phyloP scores from a whole-genome alignment of 2,329 filamentous ascomycete genomes.

The Aquanectria penicillioides region DNA sequence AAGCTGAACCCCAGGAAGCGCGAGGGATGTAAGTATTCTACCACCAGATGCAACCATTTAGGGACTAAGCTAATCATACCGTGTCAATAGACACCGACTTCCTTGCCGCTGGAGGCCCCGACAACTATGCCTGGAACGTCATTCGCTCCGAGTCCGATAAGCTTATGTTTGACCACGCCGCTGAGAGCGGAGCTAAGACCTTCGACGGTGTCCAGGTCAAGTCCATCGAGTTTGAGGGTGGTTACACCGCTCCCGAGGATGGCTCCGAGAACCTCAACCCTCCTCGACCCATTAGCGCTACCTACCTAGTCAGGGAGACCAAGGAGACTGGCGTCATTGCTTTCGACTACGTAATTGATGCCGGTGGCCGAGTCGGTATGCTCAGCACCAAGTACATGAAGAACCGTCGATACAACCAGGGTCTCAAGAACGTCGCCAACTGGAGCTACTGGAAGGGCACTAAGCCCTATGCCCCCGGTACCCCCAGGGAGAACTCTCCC shows the following conservation, averaged over 20 bases:
- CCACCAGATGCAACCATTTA: neutral
- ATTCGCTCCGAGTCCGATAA: conserved; percentile 58
- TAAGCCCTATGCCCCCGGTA: conserved; percentile 47
- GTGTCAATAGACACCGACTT: conserved; percentile 52
- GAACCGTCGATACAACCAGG: conserved; percentile 57
- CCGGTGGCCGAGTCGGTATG: conserved; percentile 56
- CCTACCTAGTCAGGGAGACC: conserved; percentile 47
- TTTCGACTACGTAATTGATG: conserved; percentile 61
- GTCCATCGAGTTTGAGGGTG: conserved; percentile 43
- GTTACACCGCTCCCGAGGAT: neutral
- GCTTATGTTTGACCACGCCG: conserved; percentile 55
- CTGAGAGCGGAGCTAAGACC: conserved; percentile 48
- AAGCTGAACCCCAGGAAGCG: conserved; percentile 46
- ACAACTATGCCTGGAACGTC: conserved; percentile 56
- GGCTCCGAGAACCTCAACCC: conserved; percentile 21
- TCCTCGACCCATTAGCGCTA: conserved; percentile 49
- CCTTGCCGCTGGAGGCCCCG: conserved; percentile 49
- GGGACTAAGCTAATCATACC: neutral
- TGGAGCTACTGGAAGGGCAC: conserved; percentile 59
- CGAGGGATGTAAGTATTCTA: conserved; percentile 44
- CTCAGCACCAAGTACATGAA: conserved; percentile 60
- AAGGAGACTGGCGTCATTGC: conserved; percentile 49
- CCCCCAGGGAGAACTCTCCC: conserved; percentile 47
- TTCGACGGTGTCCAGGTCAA: conserved; percentile 53
- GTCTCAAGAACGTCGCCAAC: conserved; percentile 59